These are phyloP conservation scores for Schizophyllum commune DNA, from an alignment of 1,284 basidiomycete species.

Conservation along the genomic window DNA sequence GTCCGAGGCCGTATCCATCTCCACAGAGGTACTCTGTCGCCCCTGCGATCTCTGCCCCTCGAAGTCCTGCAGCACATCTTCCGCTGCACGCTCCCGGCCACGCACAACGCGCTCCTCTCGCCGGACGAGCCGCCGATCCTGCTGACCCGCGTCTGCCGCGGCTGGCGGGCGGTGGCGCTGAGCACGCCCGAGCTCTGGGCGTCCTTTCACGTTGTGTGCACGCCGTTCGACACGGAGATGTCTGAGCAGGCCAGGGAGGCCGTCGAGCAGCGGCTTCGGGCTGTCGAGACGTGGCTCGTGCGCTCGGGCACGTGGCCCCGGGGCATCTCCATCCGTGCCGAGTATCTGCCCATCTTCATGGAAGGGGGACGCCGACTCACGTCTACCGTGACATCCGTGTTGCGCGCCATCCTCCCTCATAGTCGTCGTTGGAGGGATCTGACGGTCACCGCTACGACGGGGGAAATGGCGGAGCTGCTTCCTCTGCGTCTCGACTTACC, in stretches of 20 bases:
- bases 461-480: too few relatives aligned
- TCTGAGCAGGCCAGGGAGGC: background rate
- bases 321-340: background rate
- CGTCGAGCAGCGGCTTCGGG: background rate
- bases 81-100: slow-evolving; percentile 1
- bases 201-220: background rate
- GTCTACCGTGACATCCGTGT: background rate
- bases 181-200: slow-evolving; percentile 2
- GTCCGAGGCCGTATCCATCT: background rate
- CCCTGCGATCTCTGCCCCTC: slow-evolving; percentile 3
- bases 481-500: too few relatives aligned
- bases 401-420: background rate
- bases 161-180: background rate
- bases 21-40: slow-evolving; percentile 1
- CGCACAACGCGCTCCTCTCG: slow-evolving; percentile 1
- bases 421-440: background rate
- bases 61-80: slow-evolving; percentile 6
- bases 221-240: background rate
- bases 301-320: background rate
- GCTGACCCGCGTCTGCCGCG: background rate
- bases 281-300: background rate
- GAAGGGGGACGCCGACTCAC: too few relatives aligned
- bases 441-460: too few relatives aligned
- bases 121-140: background rate
- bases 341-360: too few relatives aligned